Evolutionary conservation across 1,284 basidiomycete species (phyloP), one percentile per base, ranked within the genome.

Genomic region (Pseudozyma thailandica): DNA sequence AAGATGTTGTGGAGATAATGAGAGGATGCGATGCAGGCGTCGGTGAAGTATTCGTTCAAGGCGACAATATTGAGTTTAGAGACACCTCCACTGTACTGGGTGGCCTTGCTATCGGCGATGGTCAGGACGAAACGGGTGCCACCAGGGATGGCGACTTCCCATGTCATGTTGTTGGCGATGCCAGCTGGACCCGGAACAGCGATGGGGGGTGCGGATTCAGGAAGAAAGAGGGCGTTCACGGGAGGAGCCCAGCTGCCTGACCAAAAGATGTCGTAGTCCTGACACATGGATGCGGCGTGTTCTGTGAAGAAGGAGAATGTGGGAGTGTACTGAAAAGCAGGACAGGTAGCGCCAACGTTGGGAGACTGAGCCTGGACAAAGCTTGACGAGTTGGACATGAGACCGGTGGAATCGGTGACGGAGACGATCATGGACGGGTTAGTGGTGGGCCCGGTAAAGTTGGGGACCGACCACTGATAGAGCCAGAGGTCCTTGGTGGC

Each of bases 311-410:
- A 75, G 41, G 31, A 55, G 38, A 73, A 75, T 18, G 51, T n/a
- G 48, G 41, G 42, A 16, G 35, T 12, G 20, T 60, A 62, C 8
- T 53, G 3, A 26, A 66, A 53, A 4, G 48, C 6, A 3, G 59
- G 27, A 50, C 75, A 75, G 9, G 56, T 49, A 6, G 44, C 51
- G 13, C 58, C 56, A 25, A 12, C 28, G 13, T 47, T 26, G 4
- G 56, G 39, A 44, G 41, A 59, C 20, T 41, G 42, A 12, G 58
- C 62, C n/a, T 37, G 50, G 4, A 64, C 27, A 38, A 77, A 62
- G 50, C 31, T 30, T 27, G 72, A 74, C 3, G 76, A 74, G 43
- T 78, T 78, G 64, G 72, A 47, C 60, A 76, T 63, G 20, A 44
- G 43, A 1, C 74, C 76, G 16, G 74, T 64, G 2, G 71, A 62